Conservation (phyloP, 306 rosid genomes). For the Citrullus colocynthis region DNA sequence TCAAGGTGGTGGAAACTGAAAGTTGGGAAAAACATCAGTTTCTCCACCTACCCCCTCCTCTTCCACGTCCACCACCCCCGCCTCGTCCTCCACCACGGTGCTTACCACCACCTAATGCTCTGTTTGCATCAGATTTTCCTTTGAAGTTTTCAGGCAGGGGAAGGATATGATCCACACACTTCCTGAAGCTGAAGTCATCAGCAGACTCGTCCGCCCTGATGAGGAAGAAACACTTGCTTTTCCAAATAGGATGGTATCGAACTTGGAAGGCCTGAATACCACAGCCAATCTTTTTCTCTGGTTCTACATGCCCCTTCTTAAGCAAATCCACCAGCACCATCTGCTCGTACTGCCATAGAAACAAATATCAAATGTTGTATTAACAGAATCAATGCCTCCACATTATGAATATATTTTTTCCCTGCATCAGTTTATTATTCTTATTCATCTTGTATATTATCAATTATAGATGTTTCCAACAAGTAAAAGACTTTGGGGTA, state of each 20-base stretch:
- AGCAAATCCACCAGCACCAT: conserved; percentile 53
- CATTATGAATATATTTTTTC: neutral
- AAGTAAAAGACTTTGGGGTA: neutral
- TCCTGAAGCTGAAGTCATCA: conserved; percentile 87
- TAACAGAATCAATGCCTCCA: neutral
- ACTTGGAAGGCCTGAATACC: conserved; percentile 53
- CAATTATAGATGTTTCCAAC: neutral
- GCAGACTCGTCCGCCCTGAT: conserved; percentile 43
- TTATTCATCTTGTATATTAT: neutral
- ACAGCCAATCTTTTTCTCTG: conserved; percentile 42
- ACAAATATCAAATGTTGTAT: conserved; percentile 3
- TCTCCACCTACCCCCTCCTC: conserved; percentile 34
- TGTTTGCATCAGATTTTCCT: conserved; percentile 32
- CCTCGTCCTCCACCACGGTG: conserved; percentile 45
- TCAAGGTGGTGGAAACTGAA: neutral
- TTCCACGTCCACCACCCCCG: conserved; percentile 45
- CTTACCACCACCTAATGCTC: conserved; percentile 40
- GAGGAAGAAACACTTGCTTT: conserved; percentile 74
- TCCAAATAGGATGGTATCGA: conserved; percentile 59
- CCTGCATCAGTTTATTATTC: neutral
- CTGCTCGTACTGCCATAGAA: conserved; percentile 58
- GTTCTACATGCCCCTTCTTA: conserved; percentile 55
- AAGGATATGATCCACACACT: conserved; percentile 66
- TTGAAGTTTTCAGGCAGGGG: conserved; percentile 77
- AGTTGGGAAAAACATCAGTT: conserved; percentile 19